Conservation (phyloP, 352 stramenopile species). For the Globisporangium paddicum region DNA sequence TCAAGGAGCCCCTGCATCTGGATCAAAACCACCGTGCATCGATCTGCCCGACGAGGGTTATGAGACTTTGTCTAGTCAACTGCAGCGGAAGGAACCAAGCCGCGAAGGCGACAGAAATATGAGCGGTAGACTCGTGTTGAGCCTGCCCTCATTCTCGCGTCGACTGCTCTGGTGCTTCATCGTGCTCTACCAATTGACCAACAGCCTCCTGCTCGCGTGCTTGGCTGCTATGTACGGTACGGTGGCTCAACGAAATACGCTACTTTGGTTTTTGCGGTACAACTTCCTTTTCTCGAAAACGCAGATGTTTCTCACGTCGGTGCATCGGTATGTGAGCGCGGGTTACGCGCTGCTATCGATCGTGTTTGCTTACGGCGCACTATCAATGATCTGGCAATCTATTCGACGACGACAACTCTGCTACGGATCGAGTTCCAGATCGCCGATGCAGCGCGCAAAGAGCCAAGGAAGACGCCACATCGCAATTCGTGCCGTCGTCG, state of each 20-base stretch:
- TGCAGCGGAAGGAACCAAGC: background rate
- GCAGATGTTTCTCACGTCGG: constrained; percentile 6
- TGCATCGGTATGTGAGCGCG: constrained; percentile 1
- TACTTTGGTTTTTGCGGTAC: constrained; percentile 14
- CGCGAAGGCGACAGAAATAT: background rate
- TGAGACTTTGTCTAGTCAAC: background rate
- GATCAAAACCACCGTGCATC: background rate
- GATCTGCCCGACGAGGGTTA: background rate
- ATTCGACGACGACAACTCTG: background rate
- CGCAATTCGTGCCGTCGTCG: background rate
- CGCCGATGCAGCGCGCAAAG: background rate
- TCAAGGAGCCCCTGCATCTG: too few species aligned
- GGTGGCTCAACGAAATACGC: background rate
- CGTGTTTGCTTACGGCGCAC: constrained; percentile 4
- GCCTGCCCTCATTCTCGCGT: background rate
- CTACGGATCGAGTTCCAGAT: background rate
- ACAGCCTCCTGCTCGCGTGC: constrained; percentile 4
- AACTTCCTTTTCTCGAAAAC: constrained; percentile 19
- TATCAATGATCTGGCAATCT: constrained; percentile 7
- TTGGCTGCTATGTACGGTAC: constrained; percentile 9
- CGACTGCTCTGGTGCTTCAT: constrained; percentile 6
- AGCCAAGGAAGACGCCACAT: background rate
- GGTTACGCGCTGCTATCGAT: constrained; percentile 2
- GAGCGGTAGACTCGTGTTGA: background rate
- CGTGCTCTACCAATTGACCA: constrained; percentile 10